These are phyloP conservation scores for Eucalyptus tenuipes DNA, from an alignment of 345 rosid genomes.

Conservation along the genomic window DNA sequence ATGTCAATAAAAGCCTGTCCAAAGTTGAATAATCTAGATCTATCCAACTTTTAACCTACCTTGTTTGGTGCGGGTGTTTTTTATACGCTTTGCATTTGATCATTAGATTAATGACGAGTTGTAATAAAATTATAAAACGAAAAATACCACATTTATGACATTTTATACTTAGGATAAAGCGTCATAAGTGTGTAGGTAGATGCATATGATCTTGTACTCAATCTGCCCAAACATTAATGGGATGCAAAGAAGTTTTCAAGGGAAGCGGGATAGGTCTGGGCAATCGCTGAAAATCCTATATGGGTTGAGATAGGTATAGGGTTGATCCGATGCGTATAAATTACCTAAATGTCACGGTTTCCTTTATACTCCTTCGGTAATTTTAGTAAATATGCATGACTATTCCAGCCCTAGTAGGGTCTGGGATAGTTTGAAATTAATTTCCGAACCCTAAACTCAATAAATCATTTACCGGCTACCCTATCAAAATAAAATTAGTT, in stretches of 20 bases:
- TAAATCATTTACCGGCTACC: not conserved
- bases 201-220: not conserved
- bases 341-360: accelerated
- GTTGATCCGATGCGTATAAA: not conserved
- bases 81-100: not conserved
- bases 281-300: not conserved
- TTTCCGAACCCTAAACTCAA: not conserved
- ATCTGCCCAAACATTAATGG: not conserved
- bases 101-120: not conserved
- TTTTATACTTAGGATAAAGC: not conserved
- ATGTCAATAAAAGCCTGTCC: not conserved
- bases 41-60: not conserved
- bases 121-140: not conserved
- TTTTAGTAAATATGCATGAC: not conserved
- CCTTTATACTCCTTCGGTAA: not conserved
- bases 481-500: not conserved
- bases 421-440: not conserved
- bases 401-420: not conserved
- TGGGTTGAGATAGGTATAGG: not conserved
- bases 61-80: not conserved
- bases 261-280: not conserved
- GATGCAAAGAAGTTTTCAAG: not conserved
- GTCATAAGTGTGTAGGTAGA: not conserved
- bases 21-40: not conserved
- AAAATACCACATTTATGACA: not conserved